Percentiles rank a stretch among this genome's conserved stretches.
Conservation (phyloP, 352 stramenopile species). For the Phytophthora agathidicida region DNA sequence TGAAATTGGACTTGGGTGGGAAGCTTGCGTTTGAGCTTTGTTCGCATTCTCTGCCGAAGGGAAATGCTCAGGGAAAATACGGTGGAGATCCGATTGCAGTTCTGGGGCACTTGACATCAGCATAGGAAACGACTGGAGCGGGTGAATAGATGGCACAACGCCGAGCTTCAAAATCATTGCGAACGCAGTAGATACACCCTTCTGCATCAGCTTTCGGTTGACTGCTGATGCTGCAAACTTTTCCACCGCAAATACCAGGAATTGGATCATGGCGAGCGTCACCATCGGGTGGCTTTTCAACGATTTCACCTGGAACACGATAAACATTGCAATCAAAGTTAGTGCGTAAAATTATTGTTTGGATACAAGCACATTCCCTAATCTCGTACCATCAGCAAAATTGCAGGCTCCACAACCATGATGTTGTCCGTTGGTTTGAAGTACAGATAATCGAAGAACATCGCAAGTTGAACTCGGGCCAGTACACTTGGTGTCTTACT, state of each 20-base stretch:
- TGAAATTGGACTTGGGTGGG: conserved; percentile 38
- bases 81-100: conserved; percentile 72
- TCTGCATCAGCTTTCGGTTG: conserved; percentile 83
- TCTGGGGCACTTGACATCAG: conserved; percentile 71
- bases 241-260: conserved; percentile 85
- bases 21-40: conserved; percentile 18
- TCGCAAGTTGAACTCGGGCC: conserved; percentile 78
- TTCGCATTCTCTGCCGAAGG: conserved; percentile 60
- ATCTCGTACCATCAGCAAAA: conserved; percentile 77
- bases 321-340: conserved; percentile 2
- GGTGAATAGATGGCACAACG: conserved; percentile 68
- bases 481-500: conserved; percentile 79
- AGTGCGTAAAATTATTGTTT: background rate
- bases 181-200: conserved; percentile 81
- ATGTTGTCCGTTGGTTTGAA: conserved; percentile 84
- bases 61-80: conserved; percentile 87
- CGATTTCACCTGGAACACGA: conserved; percentile 68
- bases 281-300: conserved; percentile 86
- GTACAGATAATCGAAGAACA: conserved; percentile 91
- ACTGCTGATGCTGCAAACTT: conserved; percentile 81
- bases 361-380: background rate
- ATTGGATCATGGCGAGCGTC: conserved; percentile 86
- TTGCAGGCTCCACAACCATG: conserved; percentile 83
- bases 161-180: conserved; percentile 76
- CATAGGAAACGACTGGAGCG: conserved; percentile 81